Evolutionary conservation across 2,329 filamentous ascomycete species (phyloP).

Genomic region (Aspergillus neoniger): DNA sequence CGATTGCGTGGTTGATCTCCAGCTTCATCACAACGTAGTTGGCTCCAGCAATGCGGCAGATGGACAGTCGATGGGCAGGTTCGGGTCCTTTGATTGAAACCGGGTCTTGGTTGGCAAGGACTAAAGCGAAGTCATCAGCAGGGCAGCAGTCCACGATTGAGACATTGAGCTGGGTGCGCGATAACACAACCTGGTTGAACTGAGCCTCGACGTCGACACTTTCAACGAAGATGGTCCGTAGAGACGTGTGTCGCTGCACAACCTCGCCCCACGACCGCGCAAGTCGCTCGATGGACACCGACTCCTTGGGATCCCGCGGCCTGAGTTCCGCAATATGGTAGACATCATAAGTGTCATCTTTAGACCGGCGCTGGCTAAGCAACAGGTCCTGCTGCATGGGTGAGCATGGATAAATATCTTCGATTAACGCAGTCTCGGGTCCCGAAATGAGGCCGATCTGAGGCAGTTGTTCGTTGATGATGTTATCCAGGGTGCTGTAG

Average conservation of each 20-base stretch:
- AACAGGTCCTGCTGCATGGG: slow-evolving; percentile 20
- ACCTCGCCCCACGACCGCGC: slow-evolving; percentile 14
- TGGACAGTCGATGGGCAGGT: not conserved
- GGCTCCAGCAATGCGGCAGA: not conserved
- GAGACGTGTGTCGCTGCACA: slow-evolving; percentile 16
- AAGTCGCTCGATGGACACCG: not conserved
- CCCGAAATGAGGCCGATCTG: not conserved
- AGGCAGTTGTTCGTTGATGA: slow-evolving; percentile 1
- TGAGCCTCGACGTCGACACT: not conserved
- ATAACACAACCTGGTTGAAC: slow-evolving; percentile 13
- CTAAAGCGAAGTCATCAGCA: not conserved
- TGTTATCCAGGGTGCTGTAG: not conserved
- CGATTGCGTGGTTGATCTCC: slow-evolving; percentile 20
- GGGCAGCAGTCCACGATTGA: not conserved
- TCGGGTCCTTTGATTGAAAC: not conserved
- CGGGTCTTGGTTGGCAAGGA: not conserved
- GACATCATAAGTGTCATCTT: not conserved
- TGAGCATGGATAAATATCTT: slow-evolving; percentile 19
- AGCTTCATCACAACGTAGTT: slow-evolving; percentile 15
- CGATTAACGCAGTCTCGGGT: not conserved
- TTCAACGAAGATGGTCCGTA: slow-evolving; percentile 20
- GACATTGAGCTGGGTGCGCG: not conserved
- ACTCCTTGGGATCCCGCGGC: not conserved
- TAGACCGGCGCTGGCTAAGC: slow-evolving; percentile 15
- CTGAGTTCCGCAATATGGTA: not conserved